phyloP scores from a whole-genome alignment of 2,329 filamentous ascomycete genomes.

The Graphiopsis chlorocephala region DNA sequence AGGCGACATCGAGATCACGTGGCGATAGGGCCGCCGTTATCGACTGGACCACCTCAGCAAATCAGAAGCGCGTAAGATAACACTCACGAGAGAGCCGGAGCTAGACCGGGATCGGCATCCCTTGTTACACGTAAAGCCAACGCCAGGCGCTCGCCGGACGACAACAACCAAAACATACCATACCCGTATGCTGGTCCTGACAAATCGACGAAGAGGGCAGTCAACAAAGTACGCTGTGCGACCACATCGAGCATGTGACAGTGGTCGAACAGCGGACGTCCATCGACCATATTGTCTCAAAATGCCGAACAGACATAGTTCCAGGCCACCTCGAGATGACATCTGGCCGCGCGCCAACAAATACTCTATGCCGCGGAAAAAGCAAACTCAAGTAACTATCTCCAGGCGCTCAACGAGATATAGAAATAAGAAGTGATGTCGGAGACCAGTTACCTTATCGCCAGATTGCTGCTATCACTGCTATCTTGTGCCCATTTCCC shows the following conservation, averaged over 20 bases:
- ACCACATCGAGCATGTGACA: background rate
- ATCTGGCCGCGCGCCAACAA: background rate
- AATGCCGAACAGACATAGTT: background rate
- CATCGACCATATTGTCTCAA: background rate
- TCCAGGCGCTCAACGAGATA: background rate
- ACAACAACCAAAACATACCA: background rate
- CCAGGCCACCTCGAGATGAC: background rate
- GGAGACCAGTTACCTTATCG: background rate
- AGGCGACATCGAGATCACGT: background rate
- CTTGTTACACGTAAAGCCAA: background rate
- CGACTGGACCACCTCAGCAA: background rate
- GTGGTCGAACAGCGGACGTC: background rate
- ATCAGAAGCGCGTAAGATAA: constrained; percentile 1
- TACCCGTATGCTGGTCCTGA: background rate
- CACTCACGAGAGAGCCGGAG: background rate
- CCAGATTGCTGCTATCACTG: constrained; percentile 8
- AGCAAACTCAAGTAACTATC: background rate
- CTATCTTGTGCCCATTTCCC: constrained; percentile 1
- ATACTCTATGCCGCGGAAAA: background rate
- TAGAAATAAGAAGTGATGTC: background rate
- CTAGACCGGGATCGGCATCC: background rate
- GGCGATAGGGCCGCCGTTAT: background rate
- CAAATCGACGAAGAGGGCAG: background rate
- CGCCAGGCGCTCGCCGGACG: background rate
- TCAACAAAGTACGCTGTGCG: background rate